Base-by-base conservation (phyloP, 2,329 filamentous ascomycete genomes). In the Pseudopithomyces maydicus region DNA sequence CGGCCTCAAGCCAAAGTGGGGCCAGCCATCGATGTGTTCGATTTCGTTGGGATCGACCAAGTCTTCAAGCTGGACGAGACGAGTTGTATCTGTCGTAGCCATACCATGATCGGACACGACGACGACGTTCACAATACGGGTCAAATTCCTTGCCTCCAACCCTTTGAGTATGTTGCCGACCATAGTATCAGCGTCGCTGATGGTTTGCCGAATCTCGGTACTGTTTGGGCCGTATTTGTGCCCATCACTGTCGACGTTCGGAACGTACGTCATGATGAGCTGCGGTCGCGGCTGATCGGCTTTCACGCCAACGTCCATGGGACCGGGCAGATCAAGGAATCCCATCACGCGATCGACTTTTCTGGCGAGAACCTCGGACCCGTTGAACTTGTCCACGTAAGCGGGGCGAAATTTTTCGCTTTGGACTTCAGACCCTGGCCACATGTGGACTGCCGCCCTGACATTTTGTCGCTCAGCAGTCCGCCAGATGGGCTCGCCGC, bases 51-150 rank as follows among this genome's bases (percentile, higher is more conserved):
- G 82, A 72, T 97, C 91, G 45, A 98, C 82, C 3, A 98, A 78
- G 69, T 97, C 92, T 62, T 99, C 95, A 2, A 98, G 81, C 76
- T 98, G 95, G 23, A 98, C 84, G 44, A 98, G 80, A 11, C 95
- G 85, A 17, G 87, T 82, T 0, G 85, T 86, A 57, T 93, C 90
- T 0, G 95, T 98, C 0, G 92, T 96, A 1, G 95, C 95, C 95
- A 99, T 99, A 49, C 95, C 95, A 73, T 99, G 95, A 73, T 99
- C 95, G 0, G 92, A 97, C 2, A 99, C 94, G n/a, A 99, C 84
- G 33, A 99, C 88, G 7, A 99, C 84, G 64, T 99, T 99, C 71
- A 98, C 91, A 58, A 99, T 90, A 19, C 89, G 74, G 0, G 92
- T 97, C 49, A 99, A 79, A 72, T 98, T 97, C 47, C 95, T 88